Evolutionary conservation across 2,329 filamentous ascomycete genomes (phyloP).

Genomic region (Colletotrichum karsti): DNA sequence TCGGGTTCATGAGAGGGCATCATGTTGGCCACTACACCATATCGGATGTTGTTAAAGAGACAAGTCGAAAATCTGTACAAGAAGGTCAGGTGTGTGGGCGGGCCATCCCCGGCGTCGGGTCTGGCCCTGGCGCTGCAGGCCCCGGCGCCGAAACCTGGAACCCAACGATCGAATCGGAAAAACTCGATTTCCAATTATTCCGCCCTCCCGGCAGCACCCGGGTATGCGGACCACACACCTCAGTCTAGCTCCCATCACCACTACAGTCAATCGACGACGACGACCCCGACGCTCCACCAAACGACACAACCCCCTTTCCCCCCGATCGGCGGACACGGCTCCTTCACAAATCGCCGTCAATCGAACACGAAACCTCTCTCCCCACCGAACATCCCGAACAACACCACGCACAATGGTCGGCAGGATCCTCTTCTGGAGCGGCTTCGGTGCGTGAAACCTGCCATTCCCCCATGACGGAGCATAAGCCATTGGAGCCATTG

Average conservation of each 20-base stretch:
- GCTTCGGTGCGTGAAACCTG: slow-evolving; percentile 78
- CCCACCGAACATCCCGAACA: background rate
- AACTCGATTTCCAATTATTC: slow-evolving; percentile 30
- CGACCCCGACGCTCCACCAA: slow-evolving; percentile 10
- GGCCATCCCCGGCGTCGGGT: too few relatives aligned
- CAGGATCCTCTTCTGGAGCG: slow-evolving; percentile 83
- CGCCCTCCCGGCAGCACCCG: slow-evolving; percentile 5
- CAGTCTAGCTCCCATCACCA: slow-evolving; percentile 25
- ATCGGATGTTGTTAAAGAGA: background rate
- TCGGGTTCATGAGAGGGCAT: slow-evolving; percentile 16
- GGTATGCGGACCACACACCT: slow-evolving; percentile 12
- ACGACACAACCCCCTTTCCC: background rate
- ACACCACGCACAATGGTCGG: slow-evolving; percentile 59
- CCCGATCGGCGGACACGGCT: slow-evolving; percentile 11
- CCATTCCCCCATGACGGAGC: background rate
- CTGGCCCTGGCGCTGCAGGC: too few relatives aligned
- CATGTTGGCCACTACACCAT: slow-evolving; percentile 30
- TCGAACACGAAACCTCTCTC: background rate
- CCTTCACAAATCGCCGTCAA: slow-evolving; percentile 14
- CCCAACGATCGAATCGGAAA: slow-evolving; percentile 21
- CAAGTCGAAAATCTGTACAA: background rate
- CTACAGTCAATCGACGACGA: background rate
- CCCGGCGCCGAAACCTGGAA: too few relatives aligned
- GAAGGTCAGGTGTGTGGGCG: too few relatives aligned
- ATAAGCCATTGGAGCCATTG: slow-evolving; percentile 1